Evolutionary conservation across 495 filamentous ascomycete species (phyloP).

Genomic region (Aspergillus asperescens): DNA sequence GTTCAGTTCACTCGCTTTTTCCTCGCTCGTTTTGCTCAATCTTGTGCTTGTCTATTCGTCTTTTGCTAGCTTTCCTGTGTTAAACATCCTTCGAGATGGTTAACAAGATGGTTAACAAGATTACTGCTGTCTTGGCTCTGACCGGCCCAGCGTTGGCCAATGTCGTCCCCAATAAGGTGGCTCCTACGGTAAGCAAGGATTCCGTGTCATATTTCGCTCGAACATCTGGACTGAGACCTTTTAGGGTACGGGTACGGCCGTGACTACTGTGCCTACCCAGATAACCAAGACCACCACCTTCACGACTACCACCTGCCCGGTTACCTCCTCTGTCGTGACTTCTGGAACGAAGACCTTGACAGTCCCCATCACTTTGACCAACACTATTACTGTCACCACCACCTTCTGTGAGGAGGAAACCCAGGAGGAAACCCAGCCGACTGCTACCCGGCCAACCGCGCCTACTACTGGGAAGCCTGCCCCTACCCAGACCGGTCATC

Average conservation of each 20-base stretch:
- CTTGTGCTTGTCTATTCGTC: slow-evolving; percentile 14
- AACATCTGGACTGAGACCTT: background rate
- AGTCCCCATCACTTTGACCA: slow-evolving; percentile 35
- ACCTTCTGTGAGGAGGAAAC: slow-evolving; percentile 26
- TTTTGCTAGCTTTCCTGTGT: slow-evolving; percentile 7
- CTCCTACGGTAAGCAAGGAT: slow-evolving; percentile 4
- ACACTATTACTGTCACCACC: slow-evolving; percentile 35
- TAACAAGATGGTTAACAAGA: slow-evolving; percentile 38
- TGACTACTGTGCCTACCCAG: slow-evolving; percentile 13
- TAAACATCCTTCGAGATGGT: slow-evolving; percentile 36
- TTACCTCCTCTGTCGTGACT: slow-evolving; percentile 29
- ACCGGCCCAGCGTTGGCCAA: slow-evolving; percentile 39
- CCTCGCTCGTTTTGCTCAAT: slow-evolving; percentile 38
- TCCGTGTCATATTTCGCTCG: background rate
- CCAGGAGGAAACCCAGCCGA: slow-evolving; percentile 17
- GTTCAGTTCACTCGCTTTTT: slow-evolving; percentile 24
- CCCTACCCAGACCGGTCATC: background rate
- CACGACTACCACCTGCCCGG: slow-evolving; percentile 37
- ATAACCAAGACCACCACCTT: slow-evolving; percentile 33
- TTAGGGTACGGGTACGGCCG: background rate
- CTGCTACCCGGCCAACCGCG: background rate
- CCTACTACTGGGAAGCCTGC: background rate
- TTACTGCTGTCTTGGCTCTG: slow-evolving; percentile 39
- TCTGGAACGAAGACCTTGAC: slow-evolving; percentile 29
- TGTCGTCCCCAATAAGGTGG: slow-evolving; percentile 20